Evolutionary conservation across 805 yeast species (phyloP).

Genomic region (Saturnispora sekii): DNA sequence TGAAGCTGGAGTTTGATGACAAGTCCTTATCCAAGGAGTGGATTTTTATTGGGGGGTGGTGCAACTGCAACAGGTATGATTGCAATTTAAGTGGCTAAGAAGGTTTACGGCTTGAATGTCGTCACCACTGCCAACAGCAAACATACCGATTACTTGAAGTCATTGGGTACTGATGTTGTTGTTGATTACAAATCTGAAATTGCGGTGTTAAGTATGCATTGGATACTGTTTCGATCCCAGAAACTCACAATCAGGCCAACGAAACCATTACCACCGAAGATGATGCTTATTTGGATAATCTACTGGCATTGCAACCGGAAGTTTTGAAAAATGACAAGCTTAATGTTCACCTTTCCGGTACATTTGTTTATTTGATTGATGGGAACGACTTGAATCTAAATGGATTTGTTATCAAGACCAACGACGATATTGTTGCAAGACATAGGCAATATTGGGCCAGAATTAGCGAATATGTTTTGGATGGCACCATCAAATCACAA

Average conservation of each 20-base stretch:
- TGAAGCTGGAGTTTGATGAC: conserved; percentile 20
- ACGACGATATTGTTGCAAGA: conserved; percentile 16
- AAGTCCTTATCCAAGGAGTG: conserved; percentile 22
- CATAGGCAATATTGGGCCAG: conserved; percentile 17
- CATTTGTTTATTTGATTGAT: conserved; percentile 31
- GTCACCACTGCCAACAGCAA: conserved; percentile 23
- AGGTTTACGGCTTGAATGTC: conserved; percentile 29
- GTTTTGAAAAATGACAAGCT: conserved; percentile 16
- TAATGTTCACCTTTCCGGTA: conserved; percentile 27
- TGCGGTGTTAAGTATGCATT: conserved; percentile 20
- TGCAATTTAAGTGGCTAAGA: conserved; percentile 51
- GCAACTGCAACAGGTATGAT: conserved; percentile 53
- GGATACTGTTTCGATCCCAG: conserved; percentile 24
- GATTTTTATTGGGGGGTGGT: conserved; percentile 55
- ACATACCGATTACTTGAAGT: conserved; percentile 18
- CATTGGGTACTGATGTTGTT: conserved; percentile 28
- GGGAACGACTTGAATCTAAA: conserved; percentile 30
- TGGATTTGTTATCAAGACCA: conserved; percentile 18
- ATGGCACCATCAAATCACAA: conserved; percentile 23
- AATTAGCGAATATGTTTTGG: conserved; percentile 12
- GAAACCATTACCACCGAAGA: conserved; percentile 26
- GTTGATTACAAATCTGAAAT: conserved; percentile 27
- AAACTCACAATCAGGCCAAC: conserved; percentile 23
- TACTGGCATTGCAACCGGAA: conserved; percentile 23
- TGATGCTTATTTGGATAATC: conserved; percentile 28